Evolutionary conservation across 176 grass and related monocot species (phyloP).

Genomic region (Carex littledalei): DNA sequence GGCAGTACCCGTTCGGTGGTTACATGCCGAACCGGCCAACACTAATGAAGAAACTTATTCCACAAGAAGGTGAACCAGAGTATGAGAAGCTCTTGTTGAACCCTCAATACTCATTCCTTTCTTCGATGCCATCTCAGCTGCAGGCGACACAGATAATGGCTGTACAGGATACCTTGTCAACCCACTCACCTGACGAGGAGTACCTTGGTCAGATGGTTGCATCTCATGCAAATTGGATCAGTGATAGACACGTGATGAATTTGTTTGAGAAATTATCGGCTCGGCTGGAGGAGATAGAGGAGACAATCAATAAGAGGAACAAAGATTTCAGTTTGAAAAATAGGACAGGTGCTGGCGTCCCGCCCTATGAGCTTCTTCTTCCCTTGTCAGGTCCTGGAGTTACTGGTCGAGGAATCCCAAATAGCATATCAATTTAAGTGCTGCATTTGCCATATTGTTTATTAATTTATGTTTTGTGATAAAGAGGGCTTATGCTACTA

Average conservation of each 20-base stretch:
- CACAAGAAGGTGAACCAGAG: slow-evolving; percentile 49
- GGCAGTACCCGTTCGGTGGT: slow-evolving; percentile 73
- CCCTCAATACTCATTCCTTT: slow-evolving; percentile 52
- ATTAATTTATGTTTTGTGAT: background rate
- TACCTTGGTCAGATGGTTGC: slow-evolving; percentile 44
- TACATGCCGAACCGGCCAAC: slow-evolving; percentile 94
- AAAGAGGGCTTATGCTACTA: background rate
- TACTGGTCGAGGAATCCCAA: slow-evolving; percentile 78
- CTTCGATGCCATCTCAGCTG: slow-evolving; percentile 51
- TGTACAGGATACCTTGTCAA: slow-evolving; percentile 66
- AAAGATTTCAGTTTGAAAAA: slow-evolving; percentile 41
- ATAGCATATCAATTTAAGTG: slow-evolving; percentile 84
- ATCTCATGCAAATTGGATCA: slow-evolving; percentile 48
- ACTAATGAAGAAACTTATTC: slow-evolving; percentile 48
- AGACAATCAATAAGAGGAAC: slow-evolving; percentile 57
- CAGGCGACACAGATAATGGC: slow-evolving; percentile 67
- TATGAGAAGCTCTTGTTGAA: slow-evolving; percentile 34
- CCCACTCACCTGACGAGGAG: slow-evolving; percentile 87
- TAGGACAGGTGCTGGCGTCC: slow-evolving; percentile 63
- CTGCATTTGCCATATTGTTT: background rate
- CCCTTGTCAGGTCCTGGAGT: slow-evolving; percentile 69
- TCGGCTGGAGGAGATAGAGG: slow-evolving; percentile 76
- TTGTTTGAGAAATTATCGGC: slow-evolving; percentile 74
- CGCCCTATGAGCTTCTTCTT: slow-evolving; percentile 88
- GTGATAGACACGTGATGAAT: slow-evolving; percentile 45